Evolutionary conservation across 768 basidiomycete species (phyloP), one percentile per base, ranked within the genome.

Genomic region (Rhizopogon sp.): DNA sequence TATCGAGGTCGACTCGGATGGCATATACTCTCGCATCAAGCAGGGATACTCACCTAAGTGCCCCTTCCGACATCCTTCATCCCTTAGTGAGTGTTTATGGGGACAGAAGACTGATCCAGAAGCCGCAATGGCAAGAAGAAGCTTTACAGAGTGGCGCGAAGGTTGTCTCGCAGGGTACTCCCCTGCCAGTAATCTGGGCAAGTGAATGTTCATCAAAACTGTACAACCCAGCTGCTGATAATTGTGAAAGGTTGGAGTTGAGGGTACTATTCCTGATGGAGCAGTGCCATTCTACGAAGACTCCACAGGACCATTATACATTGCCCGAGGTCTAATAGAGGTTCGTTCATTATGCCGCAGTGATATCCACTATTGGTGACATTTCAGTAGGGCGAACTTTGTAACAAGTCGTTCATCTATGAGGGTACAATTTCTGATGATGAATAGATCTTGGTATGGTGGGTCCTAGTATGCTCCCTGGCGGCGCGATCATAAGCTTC

Each of bases 271-370:
- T 31, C 64, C 64, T 33, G 55, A 64, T 5, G 31, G 50, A 16
- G 63, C 65, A 35, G 60, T 60, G 31, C 60, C 64, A 2, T 16
- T 53, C 6, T n/a, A 31, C 2, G 44, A n/a, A 22, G 58, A 55
- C 14, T 44, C 53, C 2, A 3, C 44, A 20, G 60, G 56, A 8
- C 56, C 50, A n/a, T 40, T 57, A 2, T 65, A 67, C 42, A 45
- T 66, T 50, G 64, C 64, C 16, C 50, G 64, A 2, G 57, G 55
- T 39, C 41, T 57, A 7, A 28, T 66, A 16, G 13, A 41, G 54
- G 64, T 66, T 49, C 41, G 25, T 28, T 39, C 3, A 5, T 37
- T 13, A 11, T 37, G 10, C 35, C 35, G 35, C 35, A 37, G 5
- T 37, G 35, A 13, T 10, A 11, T 37, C 35, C 11, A 37, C 11